phyloP scores from a whole-genome alignment of 805 yeast species.

The Groenewaldozyma tartarivorans region DNA sequence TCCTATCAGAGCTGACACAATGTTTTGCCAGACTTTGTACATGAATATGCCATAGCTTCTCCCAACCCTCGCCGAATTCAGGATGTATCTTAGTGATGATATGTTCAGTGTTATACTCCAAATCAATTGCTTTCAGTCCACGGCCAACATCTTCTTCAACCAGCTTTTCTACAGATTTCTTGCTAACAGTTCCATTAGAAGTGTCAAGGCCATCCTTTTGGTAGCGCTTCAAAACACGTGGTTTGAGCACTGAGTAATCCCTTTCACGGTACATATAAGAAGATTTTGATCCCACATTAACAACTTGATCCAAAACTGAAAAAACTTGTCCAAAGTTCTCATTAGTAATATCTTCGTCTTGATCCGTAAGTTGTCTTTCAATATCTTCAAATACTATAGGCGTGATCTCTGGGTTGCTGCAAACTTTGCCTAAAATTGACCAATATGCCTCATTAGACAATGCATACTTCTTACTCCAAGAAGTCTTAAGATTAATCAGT shows the following conservation, averaged over 20 bases:
- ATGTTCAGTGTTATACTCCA: not conserved
- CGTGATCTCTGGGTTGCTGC: slow-evolving; percentile 34
- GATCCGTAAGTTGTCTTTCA: slow-evolving; percentile 3
- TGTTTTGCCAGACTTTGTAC: slow-evolving; percentile 82
- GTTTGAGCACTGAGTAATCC: not conserved
- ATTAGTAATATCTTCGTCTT: slow-evolving; percentile 5
- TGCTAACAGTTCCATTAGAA: not conserved
- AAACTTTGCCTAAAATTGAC: slow-evolving; percentile 42
- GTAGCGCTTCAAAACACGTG: not conserved
- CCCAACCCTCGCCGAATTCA: not conserved
- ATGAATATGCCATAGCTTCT: slow-evolving; percentile 33
- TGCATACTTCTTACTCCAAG: slow-evolving; percentile 30
- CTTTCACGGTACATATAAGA: not conserved
- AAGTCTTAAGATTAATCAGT: slow-evolving; percentile 7
- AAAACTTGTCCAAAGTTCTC: slow-evolving; percentile 16
- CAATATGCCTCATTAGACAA: slow-evolving; percentile 46
- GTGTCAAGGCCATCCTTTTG: not conserved
- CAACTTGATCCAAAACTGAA: slow-evolving; percentile 15
- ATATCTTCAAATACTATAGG: slow-evolving; percentile 11
- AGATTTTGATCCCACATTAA: not conserved
- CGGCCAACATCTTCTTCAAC: not conserved
- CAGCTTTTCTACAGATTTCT: not conserved
- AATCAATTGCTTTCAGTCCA: not conserved
- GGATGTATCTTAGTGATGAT: not conserved
- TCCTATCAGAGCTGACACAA: slow-evolving; percentile 80